These are phyloP conservation scores for Picea glauca DNA, from an alignment of 75 land plant genomes.

Conservation along the genomic window DNA sequence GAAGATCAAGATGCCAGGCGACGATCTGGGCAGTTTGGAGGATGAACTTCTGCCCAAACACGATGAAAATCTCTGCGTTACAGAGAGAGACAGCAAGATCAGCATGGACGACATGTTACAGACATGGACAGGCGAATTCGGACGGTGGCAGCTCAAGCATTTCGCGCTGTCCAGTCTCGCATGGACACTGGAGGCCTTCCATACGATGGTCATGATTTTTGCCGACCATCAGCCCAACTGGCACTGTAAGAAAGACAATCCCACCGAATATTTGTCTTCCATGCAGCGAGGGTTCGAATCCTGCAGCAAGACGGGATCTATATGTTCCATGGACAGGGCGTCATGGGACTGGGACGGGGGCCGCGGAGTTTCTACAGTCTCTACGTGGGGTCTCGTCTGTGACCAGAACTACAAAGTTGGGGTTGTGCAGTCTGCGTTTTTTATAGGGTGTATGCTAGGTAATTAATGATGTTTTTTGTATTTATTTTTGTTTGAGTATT, in stretches of 20 bases:
- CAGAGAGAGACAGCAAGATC: too few species aligned
- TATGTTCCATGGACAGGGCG: constrained; percentile 35
- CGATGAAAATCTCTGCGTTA: too few species aligned
- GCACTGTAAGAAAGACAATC: too few species aligned
- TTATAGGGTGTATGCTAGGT: constrained; percentile 31
- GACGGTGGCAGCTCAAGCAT: constrained; percentile 34
- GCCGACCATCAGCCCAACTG: constrained; percentile 17
- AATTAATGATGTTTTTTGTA: too few species aligned
- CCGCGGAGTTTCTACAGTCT: constrained; percentile 51
- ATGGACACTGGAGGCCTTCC: constrained; percentile 40
- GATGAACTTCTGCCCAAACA: too few species aligned
- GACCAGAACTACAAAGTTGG: constrained; percentile 70
- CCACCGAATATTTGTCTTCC: neutral
- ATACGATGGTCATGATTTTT: constrained; percentile 47
- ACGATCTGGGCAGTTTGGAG: too few species aligned
- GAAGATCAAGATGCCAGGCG: too few species aligned
- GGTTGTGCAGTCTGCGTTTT: constrained; percentile 41
- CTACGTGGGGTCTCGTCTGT: constrained; percentile 66
- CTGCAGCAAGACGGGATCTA: constrained; percentile 9
- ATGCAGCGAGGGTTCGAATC: constrained; percentile 9
- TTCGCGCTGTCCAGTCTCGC: constrained; percentile 35
- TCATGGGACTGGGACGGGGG: constrained; percentile 76
- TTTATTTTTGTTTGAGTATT: too few species aligned
- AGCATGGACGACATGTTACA: constrained; percentile 33
- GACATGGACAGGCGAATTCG: constrained; percentile 33